These are phyloP conservation scores for Neoscytalidium dimidiatum DNA, from an alignment of 2,329 filamentous ascomycete genomes.

Conservation along the genomic window DNA sequence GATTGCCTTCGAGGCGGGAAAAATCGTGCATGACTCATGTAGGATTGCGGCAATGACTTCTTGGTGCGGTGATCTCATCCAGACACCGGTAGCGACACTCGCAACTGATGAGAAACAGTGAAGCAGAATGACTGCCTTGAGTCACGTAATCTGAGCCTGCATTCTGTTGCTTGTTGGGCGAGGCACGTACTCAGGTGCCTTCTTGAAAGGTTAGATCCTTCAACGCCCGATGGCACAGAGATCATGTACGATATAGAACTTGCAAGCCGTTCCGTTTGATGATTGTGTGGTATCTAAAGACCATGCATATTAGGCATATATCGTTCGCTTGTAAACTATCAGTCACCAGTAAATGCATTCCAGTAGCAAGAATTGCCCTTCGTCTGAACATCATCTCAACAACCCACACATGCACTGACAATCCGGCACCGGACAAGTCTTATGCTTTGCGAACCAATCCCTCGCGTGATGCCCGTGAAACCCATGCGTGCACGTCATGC, in stretches of 20 bases:
- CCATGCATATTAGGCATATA: not conserved
- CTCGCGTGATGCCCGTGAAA: slow-evolving; percentile 65
- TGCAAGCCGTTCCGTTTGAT: no score
- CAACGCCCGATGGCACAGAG: no score
- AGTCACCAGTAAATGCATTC: not conserved
- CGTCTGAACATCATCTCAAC: slow-evolving; percentile 29
- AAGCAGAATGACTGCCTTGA: no score
- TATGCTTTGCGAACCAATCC: slow-evolving; percentile 61
- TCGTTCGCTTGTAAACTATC: not conserved
- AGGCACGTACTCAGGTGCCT: no score
- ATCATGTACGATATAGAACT: no score
- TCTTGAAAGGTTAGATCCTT: no score
- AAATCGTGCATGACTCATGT: not conserved
- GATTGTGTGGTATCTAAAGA: not conserved
- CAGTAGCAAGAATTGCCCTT: not conserved
- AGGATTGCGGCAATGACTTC: not conserved
- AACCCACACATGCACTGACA: slow-evolving; percentile 56
- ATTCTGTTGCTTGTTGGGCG: no score
- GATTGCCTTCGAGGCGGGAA: not conserved
- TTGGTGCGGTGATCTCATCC: not conserved
- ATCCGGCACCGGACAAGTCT: slow-evolving; percentile 57
- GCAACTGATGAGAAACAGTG: not conserved
- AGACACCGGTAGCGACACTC: not conserved
- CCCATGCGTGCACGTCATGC: slow-evolving; percentile 64
- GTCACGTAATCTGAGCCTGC: no score